These are phyloP conservation scores for Lentinula boryana DNA, from an alignment of 768 basidiomycete species.

Conservation along the genomic window DNA sequence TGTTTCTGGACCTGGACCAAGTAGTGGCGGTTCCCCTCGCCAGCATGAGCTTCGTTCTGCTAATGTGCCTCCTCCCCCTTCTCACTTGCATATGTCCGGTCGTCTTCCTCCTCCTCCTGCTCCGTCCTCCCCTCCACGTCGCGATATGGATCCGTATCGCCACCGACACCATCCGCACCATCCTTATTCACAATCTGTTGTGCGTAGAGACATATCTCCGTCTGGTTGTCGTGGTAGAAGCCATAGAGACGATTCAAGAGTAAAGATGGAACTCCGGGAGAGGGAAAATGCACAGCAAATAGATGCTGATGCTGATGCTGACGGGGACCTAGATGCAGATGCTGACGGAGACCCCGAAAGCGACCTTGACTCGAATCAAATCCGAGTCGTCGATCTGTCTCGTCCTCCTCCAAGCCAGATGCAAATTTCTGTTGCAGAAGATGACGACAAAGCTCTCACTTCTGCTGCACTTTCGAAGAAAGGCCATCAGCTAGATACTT, in stretches of 20 bases:
- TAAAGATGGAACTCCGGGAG: background rate
- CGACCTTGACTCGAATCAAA: background rate
- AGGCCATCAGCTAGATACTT: background rate
- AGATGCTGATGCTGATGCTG: background rate
- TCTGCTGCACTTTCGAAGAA: background rate
- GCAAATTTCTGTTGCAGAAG: background rate
- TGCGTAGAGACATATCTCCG: background rate
- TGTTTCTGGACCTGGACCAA: background rate
- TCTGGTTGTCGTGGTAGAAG: background rate
- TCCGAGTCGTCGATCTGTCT: background rate
- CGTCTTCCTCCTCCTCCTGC: background rate
- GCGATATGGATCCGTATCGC: background rate
- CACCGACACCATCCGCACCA: background rate
- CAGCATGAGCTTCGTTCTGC: conserved; percentile 6
- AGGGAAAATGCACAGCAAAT: background rate
- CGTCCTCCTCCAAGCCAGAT: background rate
- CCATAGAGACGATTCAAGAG: background rate
- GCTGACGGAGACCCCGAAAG: background rate
- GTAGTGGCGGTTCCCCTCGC: conserved; percentile 4
- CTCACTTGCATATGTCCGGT: background rate
- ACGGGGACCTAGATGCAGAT: conserved; percentile 1
- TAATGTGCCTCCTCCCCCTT: background rate
- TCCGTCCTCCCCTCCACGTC: background rate
- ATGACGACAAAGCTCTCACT: background rate
- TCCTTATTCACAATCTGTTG: background rate